Base-by-base conservation (phyloP, 148 eudicot genomes). In the Vaccinium macrocarpon region DNA sequence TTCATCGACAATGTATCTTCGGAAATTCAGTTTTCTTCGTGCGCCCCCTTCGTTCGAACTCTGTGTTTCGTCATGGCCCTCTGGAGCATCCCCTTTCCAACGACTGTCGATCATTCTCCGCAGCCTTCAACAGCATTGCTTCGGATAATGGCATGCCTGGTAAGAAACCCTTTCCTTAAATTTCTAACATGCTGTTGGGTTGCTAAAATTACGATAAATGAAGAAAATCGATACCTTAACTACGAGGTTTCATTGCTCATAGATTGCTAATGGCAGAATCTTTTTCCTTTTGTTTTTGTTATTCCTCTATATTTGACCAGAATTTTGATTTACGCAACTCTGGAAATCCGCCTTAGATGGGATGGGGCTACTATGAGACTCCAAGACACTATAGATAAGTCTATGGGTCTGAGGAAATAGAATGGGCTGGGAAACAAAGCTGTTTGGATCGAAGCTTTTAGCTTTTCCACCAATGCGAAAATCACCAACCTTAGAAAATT, bases 71-170 rank as follows among this genome's bases (percentile, higher is more conserved):
- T 64, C 52, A 35, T 21, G 70, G 71, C 25, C 82, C 79, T 59
- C 68, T 12, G 10, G 78, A 76, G 76, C 70, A 27, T 81, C 76
- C 27, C 42, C 74, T 18, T 7, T 48, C 50, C 25, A 56, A 76
- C 4, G 50, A 53, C 55, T 78, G 16, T 71, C 75, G 74, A 56
- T 76, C 72, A 52, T 68, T 13, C 66, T 80, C 81, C 12, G n/a
- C 89, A 7, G 79, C 85, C 53, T 81, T 84, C 32, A 87, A 38
- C 59, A 42, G 83, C 78, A 7, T 84, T 71, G 48, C 89, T 77
- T 48, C 84, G 2, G 81, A 62, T n/a, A 81, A 81, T n/a, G 80
- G 50, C n/a, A 52, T 29, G 57, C 15, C 84, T 59, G 84, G 87
- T 82, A 62, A 13, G 56, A 27, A 9, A 51, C 81, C 6, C 2